Conservation (phyloP, 2,329 filamentous ascomycete species). For the Geosmithia flava region DNA sequence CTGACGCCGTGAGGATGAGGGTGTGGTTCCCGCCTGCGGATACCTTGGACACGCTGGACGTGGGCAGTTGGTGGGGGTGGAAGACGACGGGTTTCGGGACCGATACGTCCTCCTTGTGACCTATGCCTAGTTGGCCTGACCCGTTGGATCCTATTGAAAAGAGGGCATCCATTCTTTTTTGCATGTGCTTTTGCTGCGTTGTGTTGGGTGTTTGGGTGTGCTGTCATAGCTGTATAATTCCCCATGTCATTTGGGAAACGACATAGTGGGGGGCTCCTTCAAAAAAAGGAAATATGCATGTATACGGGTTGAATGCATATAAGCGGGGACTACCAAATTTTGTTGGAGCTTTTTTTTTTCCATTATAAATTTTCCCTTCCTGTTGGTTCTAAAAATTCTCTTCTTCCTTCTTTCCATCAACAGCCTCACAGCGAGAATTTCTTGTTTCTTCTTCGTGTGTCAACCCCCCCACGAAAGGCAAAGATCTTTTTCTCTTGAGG, state of each 20-base stretch:
- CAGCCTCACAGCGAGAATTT: too few relatives aligned
- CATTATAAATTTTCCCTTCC: neutral
- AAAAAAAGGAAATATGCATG: neutral
- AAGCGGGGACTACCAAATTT: neutral
- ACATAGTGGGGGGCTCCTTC: too few relatives aligned
- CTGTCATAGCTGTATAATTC: too few relatives aligned
- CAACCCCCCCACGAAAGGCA: neutral
- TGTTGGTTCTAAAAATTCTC: too few relatives aligned
- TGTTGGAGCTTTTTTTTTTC: neutral
- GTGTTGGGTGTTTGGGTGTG: neutral
- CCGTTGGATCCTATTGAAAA: constrained; percentile 68
- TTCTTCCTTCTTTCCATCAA: neutral
- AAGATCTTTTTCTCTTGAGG: neutral
- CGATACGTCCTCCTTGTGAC: constrained; percentile 59
- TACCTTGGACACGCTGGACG: constrained; percentile 23
- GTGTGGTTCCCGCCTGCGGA: constrained; percentile 79
- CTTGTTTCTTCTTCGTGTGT: neutral
- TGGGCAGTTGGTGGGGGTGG: constrained; percentile 19
- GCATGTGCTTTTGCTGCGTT: neutral
- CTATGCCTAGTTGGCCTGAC: constrained; percentile 61
- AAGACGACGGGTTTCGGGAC: constrained; percentile 52
- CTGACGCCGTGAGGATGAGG: constrained; percentile 50
- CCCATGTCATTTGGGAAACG: too few relatives aligned
- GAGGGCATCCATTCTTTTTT: constrained; percentile 30
- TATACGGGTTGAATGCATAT: neutral